Evolutionary conservation across 257 asterid genomes (phyloP), one percentile per base, ranked within the genome.

Genomic region (Rehmannia glutinosa): DNA sequence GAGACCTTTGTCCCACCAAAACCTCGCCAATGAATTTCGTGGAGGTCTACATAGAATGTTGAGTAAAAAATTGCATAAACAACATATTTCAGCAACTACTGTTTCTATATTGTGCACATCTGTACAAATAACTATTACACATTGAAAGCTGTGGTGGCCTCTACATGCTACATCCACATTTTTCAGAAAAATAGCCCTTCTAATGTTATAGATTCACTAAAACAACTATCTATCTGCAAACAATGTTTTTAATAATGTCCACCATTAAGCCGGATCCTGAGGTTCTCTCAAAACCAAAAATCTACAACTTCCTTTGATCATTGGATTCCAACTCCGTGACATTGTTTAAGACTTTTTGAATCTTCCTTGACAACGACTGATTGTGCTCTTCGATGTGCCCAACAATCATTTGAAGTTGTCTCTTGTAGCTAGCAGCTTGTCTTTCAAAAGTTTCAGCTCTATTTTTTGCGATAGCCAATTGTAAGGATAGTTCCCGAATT

Each of bases 351-450:
- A 74, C 80, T 64, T 81, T 80, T 52, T 87, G 93, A 75, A 90
- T 83, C 86, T 86, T 92, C 77, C 72, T 84, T 8, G 97, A 83
- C 64, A 87, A 43, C 15, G 86, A 86, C 79, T 83, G 88, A 35
- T 92, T 86, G 72, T 92, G 91, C 76, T 90, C 98, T 71, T 92
- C 98, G 8, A 90, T 82, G 80, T 87, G 95, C 78, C 83, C 89
- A 15, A 83, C 85, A 35, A 92, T 76, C 93, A 75, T 76, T 54
- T 87, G 89, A 77, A 92, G 82, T 54, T 89, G 97, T 78, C 96
- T 80, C 81, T 92, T 92, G 82, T 90, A 90, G 12, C 79, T 58
- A 11, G 90, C 87, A 17, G 87, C 90, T 72, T 77, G 81, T 76
- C 66, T 84, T 75, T 79, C 90, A 39, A 71, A 84, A 6, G 77